Evolutionary conservation across 768 basidiomycete species (phyloP).

Genomic region (Pleurotus cornucopiae): DNA sequence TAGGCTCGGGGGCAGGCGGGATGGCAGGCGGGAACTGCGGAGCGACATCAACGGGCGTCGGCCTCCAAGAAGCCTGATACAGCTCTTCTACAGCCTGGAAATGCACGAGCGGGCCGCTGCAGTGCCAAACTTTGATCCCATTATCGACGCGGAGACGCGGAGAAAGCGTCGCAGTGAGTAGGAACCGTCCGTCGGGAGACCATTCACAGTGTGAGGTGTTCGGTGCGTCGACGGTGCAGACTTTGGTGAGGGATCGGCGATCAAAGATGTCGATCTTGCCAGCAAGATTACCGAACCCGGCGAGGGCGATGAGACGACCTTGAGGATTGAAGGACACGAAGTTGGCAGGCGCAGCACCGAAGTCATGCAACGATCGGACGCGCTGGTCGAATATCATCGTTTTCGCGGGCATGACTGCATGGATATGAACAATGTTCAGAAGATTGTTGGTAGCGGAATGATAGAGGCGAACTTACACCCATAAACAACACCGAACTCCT

Average conservation of each 20-base stretch:
- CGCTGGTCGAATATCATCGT: conserved; percentile 89
- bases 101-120: conserved; percentile 82
- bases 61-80: conserved; percentile 86
- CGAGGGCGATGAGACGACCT: conserved; percentile 80
- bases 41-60: conserved; percentile 59
- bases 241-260: conserved; percentile 76
- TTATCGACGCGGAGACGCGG: conserved; percentile 96
- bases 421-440: conserved; percentile 2
- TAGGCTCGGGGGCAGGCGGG: conserved; percentile 65
- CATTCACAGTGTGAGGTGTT: conserved; percentile 95
- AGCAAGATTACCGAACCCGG: conserved; percentile 95
- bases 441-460: background rate
- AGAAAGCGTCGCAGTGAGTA: conserved; percentile 93
- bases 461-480: conserved; percentile 65
- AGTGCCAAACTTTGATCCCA: conserved; percentile 95
- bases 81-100: conserved; percentile 81
- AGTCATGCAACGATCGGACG: conserved; percentile 83
- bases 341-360: conserved; percentile 86
- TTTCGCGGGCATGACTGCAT: conserved; percentile 90
- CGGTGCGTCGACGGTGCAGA: conserved; percentile 80
- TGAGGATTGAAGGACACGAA: conserved; percentile 95
- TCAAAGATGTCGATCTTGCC: conserved; percentile 94
- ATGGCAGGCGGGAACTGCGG: conserved; percentile 65
- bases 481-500: conserved; percentile 95
- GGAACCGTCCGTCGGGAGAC: conserved; percentile 90